A percentile compares a stretch with the other conserved stretches of the same genome.
These are phyloP conservation scores for Neurospora sp. DNA, from an alignment of 495 filamentous ascomycete species.

Conservation along the genomic window DNA sequence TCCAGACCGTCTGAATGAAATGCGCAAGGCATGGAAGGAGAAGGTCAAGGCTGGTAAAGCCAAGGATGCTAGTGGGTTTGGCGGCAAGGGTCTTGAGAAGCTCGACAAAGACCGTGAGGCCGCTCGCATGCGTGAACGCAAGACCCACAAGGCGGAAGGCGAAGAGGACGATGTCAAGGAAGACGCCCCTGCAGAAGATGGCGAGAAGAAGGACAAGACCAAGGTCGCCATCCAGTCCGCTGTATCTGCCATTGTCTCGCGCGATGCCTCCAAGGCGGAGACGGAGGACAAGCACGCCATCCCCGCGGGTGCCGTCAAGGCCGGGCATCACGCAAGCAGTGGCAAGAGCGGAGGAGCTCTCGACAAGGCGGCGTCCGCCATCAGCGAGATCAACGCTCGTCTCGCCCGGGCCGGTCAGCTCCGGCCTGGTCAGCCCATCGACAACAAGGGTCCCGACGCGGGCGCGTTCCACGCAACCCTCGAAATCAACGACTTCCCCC, in stretches of 20 bases:
- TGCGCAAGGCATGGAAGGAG: slow-evolving; percentile 61
- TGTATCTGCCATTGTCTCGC: slow-evolving; percentile 44
- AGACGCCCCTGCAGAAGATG: slow-evolving; percentile 50
- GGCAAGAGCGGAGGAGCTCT: slow-evolving; percentile 55
- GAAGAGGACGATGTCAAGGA: slow-evolving; percentile 81
- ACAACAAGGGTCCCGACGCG: slow-evolving; percentile 97
- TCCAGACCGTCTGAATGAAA: slow-evolving; percentile 53
- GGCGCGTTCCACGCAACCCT: slow-evolving; percentile 95
- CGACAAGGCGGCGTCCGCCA: slow-evolving; percentile 76
- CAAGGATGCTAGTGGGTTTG: slow-evolving; percentile 81
- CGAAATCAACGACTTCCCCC: slow-evolving; percentile 98
- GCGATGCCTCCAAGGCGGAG: slow-evolving; percentile 25
- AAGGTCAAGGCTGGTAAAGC: slow-evolving; percentile 90
- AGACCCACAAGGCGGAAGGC: slow-evolving; percentile 81
- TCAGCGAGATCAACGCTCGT: slow-evolving; percentile 76
- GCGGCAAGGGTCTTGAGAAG: slow-evolving; percentile 86
- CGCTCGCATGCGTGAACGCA: slow-evolving; percentile 72
- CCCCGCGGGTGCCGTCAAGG: slow-evolving; percentile 46
- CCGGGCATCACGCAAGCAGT: slow-evolving; percentile 31
- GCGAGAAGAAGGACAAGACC: slow-evolving; percentile 50
- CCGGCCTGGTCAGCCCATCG: slow-evolving; percentile 85
- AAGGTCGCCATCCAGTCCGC: slow-evolving; percentile 54
- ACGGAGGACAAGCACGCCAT: slow-evolving; percentile 46
- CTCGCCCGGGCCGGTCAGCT: slow-evolving; percentile 78
- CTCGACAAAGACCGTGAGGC: slow-evolving; percentile 86